A percentile compares a stretch with the other conserved stretches of the same genome.
phyloP scores from a whole-genome alignment of 2,329 filamentous ascomycete species.

The Colletotrichum paranaense region DNA sequence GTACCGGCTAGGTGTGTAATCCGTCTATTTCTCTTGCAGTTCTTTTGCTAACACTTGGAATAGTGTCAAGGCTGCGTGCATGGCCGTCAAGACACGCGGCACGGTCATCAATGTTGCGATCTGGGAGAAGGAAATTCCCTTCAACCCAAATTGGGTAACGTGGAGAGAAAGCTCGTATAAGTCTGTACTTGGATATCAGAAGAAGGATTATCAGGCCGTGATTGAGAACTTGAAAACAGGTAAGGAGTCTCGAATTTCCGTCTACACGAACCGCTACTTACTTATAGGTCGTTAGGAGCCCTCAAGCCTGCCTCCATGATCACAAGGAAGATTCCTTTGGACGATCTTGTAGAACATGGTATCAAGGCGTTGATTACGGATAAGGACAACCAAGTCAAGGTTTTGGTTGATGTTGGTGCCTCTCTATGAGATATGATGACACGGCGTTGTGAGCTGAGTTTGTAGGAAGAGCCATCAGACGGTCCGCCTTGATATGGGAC shows the following conservation, averaged over 20 bases:
- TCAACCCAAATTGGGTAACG: conserved; percentile 38
- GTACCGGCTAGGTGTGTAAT: conserved; percentile 33
- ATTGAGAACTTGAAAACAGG: conserved; percentile 39
- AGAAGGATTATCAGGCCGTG: conserved; percentile 40
- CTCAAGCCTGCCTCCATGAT: conserved; percentile 64
- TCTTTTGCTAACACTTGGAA: neutral
- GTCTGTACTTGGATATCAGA: conserved; percentile 37
- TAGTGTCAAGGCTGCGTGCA: conserved; percentile 39
- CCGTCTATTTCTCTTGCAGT: fast-evolving
- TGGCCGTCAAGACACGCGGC: conserved; percentile 38
- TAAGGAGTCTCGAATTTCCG: neutral
- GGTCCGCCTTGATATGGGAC: fast-evolving
- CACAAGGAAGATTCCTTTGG: conserved; percentile 61
- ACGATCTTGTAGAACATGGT: conserved; percentile 61
- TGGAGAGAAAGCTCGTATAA: conserved; percentile 39
- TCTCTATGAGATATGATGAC: neutral
- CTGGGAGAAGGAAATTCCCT: conserved; percentile 40
- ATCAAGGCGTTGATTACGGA: conserved; percentile 63
- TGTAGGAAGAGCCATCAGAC: neutral
- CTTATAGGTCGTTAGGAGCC: conserved; percentile 2
- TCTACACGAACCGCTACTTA: neutral
- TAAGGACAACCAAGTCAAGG: conserved; percentile 67
- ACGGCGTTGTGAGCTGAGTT: neutral
- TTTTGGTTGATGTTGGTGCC: conserved; percentile 53
- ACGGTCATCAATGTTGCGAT: conserved; percentile 42